Conservation (phyloP, 441 rosid species). For the Populus hybrid region DNA sequence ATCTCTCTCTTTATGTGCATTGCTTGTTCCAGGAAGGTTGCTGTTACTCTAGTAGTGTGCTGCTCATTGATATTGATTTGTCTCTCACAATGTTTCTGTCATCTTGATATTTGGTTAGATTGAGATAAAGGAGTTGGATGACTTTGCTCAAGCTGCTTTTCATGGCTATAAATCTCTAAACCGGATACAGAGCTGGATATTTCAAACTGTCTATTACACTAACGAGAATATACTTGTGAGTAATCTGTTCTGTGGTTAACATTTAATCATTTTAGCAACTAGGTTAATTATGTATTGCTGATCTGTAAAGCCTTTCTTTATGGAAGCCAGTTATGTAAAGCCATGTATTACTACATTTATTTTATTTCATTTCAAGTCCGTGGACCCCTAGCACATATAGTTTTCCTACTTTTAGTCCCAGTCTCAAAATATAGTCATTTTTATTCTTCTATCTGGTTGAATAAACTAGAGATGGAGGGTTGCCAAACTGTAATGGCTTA, state of each 20-base stretch:
- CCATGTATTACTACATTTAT: not conserved
- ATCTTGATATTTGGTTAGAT: conserved; percentile 47
- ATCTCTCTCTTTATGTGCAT: not conserved
- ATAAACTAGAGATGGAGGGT: not conserved
- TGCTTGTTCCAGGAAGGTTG: not conserved
- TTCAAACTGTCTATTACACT: conserved; percentile 81
- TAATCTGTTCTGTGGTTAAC: conserved; percentile 13
- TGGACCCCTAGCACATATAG: not conserved
- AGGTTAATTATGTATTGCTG: not conserved
- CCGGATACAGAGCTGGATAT: conserved; percentile 94
- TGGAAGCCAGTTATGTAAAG: not conserved
- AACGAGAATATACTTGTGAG: conserved; percentile 96
- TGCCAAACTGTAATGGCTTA: not conserved
- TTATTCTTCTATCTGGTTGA: not conserved
- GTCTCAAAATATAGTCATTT: not conserved
- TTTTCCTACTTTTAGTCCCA: not conserved
- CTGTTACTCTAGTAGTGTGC: not conserved
- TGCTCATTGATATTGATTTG: conserved; percentile 15
- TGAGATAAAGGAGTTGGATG: conserved; percentile 92
- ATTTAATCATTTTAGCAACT: not conserved
- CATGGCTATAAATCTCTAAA: conserved; percentile 87
- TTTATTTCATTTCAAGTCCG: not conserved
- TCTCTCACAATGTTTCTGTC: conserved; percentile 16
- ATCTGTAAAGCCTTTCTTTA: not conserved
- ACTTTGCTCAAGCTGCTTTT: conserved; percentile 96